A percentile compares a stretch with the other conserved stretches of the same genome.
Conservation (phyloP, 139 green algal genomes). For the Spirogloea muscicola region DNA sequence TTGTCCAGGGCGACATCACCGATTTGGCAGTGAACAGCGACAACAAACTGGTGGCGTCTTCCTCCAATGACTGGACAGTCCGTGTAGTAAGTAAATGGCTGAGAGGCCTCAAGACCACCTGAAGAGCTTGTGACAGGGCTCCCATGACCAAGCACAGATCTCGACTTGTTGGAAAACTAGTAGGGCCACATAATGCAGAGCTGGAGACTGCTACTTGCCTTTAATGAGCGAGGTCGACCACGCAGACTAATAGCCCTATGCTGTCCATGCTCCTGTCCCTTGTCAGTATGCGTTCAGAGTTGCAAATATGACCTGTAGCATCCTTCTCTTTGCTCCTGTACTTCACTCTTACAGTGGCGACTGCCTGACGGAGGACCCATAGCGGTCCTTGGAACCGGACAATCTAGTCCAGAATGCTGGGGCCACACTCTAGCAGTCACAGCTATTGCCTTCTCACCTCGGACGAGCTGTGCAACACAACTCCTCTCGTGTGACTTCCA, state of each 20-base stretch:
- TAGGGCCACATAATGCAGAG: no score
- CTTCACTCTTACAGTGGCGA: slow-evolving; percentile 35
- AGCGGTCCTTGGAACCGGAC: not conserved
- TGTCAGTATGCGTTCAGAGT: no score
- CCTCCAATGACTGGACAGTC: slow-evolving; percentile 48
- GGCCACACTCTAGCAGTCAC: slow-evolving; percentile 38
- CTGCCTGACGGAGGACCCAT: slow-evolving; percentile 14
- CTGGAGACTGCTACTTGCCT: no score
- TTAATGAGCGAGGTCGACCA: no score
- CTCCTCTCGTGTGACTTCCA: slow-evolving; percentile 34
- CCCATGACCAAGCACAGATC: no score
- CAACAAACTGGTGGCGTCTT: slow-evolving; percentile 38
- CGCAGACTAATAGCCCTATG: no score
- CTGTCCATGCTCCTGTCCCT: no score
- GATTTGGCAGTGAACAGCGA: slow-evolving; percentile 45
- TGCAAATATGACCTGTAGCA: not conserved
- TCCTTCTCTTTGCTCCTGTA: slow-evolving; percentile 9
- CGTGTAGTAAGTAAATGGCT: slow-evolving; percentile 46
- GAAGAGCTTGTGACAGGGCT: no score
- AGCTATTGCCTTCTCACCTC: slow-evolving; percentile 36
- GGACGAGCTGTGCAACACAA: not conserved
- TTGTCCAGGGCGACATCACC: slow-evolving; percentile 53
- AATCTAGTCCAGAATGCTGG: no score
- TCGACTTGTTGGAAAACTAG: no score
- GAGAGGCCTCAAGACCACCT: no score